Evolutionary conservation across 2,329 filamentous ascomycete species (phyloP).

Genomic region (Aureobasidium melanogenum): DNA sequence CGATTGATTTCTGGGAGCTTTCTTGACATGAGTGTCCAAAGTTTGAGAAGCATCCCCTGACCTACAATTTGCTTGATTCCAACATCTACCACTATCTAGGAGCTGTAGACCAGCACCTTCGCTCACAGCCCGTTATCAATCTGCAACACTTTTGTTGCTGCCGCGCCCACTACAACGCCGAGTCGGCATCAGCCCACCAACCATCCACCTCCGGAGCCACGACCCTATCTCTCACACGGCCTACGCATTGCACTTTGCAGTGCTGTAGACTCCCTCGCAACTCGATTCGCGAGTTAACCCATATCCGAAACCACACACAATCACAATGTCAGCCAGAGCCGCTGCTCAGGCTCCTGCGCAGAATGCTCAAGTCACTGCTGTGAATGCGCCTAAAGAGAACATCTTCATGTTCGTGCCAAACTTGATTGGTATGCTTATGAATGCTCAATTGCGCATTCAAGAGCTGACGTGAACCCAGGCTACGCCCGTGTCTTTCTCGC

Average conservation of each 20-base stretch:
- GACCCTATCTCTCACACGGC: neutral
- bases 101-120: neutral
- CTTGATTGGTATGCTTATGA: slow-evolving; percentile 35
- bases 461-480: slow-evolving; percentile 25
- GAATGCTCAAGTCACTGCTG: neutral
- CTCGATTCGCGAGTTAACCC: neutral
- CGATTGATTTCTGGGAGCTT: neutral
- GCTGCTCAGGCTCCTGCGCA: neutral
- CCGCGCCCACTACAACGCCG: neutral
- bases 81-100: neutral
- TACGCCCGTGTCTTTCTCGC: slow-evolving; percentile 50
- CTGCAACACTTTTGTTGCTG: neutral
- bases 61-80: neutral
- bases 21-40: neutral
- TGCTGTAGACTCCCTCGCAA: neutral
- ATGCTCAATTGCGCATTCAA: neutral
- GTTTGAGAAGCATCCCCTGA: neutral
- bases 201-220: neutral
- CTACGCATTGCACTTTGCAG: neutral
- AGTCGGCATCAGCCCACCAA: neutral
- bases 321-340: neutral
- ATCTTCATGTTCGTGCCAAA: slow-evolving; percentile 47
- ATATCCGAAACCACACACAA: neutral
- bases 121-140: neutral
- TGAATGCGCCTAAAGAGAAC: slow-evolving; percentile 37